Evolutionary conservation across 768 basidiomycete species (phyloP).

Genomic region (Dioszegia aurantiaca): DNA sequence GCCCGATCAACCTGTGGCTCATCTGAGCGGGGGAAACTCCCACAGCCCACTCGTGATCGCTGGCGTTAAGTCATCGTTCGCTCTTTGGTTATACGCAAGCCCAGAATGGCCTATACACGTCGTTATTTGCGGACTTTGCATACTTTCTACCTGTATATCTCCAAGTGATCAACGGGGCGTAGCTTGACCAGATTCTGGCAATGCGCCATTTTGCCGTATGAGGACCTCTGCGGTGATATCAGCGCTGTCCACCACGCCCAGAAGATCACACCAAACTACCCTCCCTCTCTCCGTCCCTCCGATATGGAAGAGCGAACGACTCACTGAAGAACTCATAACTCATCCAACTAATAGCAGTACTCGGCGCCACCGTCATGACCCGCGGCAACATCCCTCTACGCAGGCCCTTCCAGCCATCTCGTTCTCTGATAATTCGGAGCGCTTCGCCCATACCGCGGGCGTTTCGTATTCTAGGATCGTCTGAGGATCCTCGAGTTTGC

Average conservation of each 20-base stretch:
- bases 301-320: too few species aligned
- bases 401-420: slow-evolving; percentile 84
- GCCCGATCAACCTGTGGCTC: too few species aligned
- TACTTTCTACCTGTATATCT: neutral
- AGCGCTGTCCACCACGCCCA: too few species aligned
- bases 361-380: slow-evolving; percentile 91
- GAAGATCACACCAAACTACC: too few species aligned
- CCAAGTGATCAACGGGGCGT: neutral
- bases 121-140: too few species aligned
- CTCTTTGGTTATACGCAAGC: too few species aligned
- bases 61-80: too few species aligned
- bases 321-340: slow-evolving; percentile 98
- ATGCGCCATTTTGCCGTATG: slow-evolving; percentile 32
- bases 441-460: slow-evolving; percentile 84
- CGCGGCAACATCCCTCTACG: slow-evolving; percentile 82
- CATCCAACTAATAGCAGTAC: slow-evolving; percentile 94
- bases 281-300: too few species aligned
- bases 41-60: too few species aligned
- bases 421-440: slow-evolving; percentile 76
- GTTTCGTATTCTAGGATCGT: slow-evolving; percentile 76
- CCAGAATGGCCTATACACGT: too few species aligned
- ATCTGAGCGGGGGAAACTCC: too few species aligned
- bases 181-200: slow-evolving; percentile 37
- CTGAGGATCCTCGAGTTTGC: slow-evolving; percentile 89
- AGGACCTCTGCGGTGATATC: slow-evolving; percentile 36